Percentiles rank a stretch among this genome's conserved stretches.
Conservation (phyloP, 1,139 yeast species). For the Nadsonia commutata region DNA sequence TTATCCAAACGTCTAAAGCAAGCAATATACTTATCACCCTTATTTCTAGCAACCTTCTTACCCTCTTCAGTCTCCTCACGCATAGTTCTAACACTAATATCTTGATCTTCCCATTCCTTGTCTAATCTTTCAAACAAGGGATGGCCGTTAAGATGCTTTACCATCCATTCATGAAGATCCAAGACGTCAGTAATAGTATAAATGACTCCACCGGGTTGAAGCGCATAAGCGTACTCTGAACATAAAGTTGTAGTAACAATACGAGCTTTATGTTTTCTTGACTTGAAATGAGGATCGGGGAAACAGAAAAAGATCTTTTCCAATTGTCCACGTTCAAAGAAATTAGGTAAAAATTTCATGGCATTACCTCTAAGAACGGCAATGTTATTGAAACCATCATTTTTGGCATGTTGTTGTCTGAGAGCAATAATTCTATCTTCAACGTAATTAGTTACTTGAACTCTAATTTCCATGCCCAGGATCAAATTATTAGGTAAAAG, state of each 20-base stretch:
- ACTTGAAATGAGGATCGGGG: constrained; percentile 98
- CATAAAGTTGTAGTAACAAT: constrained; percentile 79
- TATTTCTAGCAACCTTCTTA: constrained; percentile 82
- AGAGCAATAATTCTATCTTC: constrained; percentile 89
- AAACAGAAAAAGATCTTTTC: constrained; percentile 93
- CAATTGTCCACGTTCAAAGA: constrained; percentile 58
- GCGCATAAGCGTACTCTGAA: constrained; percentile 83
- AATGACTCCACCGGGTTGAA: constrained; percentile 73
- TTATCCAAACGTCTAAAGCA: constrained; percentile 50
- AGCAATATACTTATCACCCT: constrained; percentile 77
- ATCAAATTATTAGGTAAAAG: constrained; percentile 58
- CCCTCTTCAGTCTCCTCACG: constrained; percentile 92
- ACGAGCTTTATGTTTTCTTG: constrained; percentile 93
- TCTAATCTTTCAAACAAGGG: constrained; percentile 76
- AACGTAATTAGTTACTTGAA: constrained; percentile 92
- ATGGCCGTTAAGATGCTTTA: constrained; percentile 72
- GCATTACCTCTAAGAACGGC: constrained; percentile 90
- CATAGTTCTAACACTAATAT: constrained; percentile 78
- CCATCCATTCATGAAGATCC: constrained; percentile 96
- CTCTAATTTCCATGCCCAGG: constrained; percentile 93
- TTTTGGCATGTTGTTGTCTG: constrained; percentile 36
- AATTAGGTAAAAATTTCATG: constrained; percentile 93
- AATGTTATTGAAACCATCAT: constrained; percentile 51
- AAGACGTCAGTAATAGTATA: constrained; percentile 94
- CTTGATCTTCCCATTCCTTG: constrained; percentile 65